Percentiles rank a stretch among this genome's conserved stretches.
Conservation (phyloP, 2,329 filamentous ascomycete genomes). For the Colletotrichum karsti region DNA sequence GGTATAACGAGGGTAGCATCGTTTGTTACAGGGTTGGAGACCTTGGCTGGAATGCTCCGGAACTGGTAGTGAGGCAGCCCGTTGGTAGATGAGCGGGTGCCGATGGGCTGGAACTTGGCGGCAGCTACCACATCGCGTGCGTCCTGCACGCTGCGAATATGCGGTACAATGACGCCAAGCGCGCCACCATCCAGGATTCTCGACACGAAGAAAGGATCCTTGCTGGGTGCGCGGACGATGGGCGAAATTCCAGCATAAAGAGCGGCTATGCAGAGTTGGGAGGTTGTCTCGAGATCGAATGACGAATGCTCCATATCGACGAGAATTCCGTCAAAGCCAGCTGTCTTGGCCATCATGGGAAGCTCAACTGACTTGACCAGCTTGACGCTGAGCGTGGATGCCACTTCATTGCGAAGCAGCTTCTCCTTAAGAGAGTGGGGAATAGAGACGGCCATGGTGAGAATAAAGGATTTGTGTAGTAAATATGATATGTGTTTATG, state of each 20-base stretch:
- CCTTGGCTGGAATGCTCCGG: conserved; percentile 39
- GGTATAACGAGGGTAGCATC: conserved; percentile 47
- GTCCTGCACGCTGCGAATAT: conserved; percentile 46
- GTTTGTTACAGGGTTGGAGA: conserved; percentile 44
- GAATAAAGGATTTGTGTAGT: neutral
- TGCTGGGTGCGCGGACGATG: conserved; percentile 49
- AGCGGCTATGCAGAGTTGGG: conserved; percentile 47
- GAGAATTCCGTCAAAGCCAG: conserved; percentile 50
- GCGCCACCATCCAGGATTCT: conserved; percentile 50
- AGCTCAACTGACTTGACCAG: conserved; percentile 44
- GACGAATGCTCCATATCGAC: conserved; percentile 55
- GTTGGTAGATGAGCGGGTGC: conserved; percentile 43
- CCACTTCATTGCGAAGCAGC: conserved; percentile 35
- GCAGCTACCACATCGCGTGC: conserved; percentile 44
- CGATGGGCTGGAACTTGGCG: conserved; percentile 47
- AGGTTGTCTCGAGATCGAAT: conserved; percentile 43
- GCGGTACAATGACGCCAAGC: conserved; percentile 49
- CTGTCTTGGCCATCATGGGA: conserved; percentile 47
- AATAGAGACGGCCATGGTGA: conserved; percentile 32
- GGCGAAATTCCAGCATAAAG: conserved; percentile 48
- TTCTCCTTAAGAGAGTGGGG: conserved; percentile 37
- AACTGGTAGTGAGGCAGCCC: conserved; percentile 46
- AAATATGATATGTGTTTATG: neutral
- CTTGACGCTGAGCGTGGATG: conserved; percentile 37
- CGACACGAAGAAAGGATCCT: conserved; percentile 46